A percentile compares a stretch with the other conserved stretches of the same genome.
Evolutionary conservation across 2,329 filamentous ascomycete genomes (phyloP).

Genomic region (Colletotrichum sp.): DNA sequence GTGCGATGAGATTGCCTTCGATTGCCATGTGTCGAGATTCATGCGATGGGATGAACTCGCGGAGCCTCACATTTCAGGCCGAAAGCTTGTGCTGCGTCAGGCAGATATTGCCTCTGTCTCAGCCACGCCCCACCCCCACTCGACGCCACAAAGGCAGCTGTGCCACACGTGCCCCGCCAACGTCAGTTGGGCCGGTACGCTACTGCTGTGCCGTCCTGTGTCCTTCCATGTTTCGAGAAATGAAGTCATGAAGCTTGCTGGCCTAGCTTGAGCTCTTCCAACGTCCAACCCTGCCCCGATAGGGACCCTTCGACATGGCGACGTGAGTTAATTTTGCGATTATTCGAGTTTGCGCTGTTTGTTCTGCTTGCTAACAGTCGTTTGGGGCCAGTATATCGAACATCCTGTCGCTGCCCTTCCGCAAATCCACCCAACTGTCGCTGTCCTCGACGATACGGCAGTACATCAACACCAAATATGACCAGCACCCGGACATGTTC

Average conservation of each 20-base stretch:
- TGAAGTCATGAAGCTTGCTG: conserved; percentile 20
- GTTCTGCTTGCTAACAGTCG: background rate
- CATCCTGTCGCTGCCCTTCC: conserved; percentile 84
- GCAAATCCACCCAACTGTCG: conserved; percentile 79
- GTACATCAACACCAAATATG: conserved; percentile 98
- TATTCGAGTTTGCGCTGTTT: background rate
- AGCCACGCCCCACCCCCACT: conserved; percentile 17
- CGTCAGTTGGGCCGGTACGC: conserved; percentile 10
- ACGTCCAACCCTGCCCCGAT: background rate
- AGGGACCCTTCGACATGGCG: conserved; percentile 25
- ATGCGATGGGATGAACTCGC: background rate
- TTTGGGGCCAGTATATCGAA: conserved; percentile 45
- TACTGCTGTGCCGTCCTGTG: background rate
- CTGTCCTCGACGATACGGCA: conserved; percentile 85
- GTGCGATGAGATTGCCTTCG: background rate
- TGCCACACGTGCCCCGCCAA: conserved; percentile 18
- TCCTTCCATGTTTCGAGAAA: conserved; percentile 9
- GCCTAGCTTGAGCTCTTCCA: background rate
- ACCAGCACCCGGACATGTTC: conserved; percentile 98
- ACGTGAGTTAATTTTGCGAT: conserved; percentile 24
- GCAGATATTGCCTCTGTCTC: background rate
- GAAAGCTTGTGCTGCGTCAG: background rate
- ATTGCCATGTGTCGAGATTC: background rate
- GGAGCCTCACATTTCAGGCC: background rate
- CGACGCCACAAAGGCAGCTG: background rate